phyloP scores from a whole-genome alignment of 2,329 filamentous ascomycete species.

The Ophiocordyceps australis region DNA sequence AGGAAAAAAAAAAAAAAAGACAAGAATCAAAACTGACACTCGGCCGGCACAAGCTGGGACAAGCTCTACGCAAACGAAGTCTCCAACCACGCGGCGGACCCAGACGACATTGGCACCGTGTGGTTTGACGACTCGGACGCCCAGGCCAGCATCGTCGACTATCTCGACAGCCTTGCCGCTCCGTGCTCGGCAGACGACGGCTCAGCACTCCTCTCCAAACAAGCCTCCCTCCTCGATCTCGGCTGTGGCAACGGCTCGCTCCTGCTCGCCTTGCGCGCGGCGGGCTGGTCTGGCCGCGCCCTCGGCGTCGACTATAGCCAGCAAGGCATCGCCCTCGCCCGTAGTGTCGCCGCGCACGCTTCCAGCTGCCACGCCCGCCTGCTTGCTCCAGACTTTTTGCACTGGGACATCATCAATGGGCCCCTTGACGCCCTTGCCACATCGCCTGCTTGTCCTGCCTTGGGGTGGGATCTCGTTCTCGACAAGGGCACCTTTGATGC shows the following conservation, averaged over 20 bases:
- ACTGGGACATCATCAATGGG: slow-evolving; percentile 46
- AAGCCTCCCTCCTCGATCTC: slow-evolving; percentile 62
- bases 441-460: slow-evolving; percentile 9
- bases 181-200: slow-evolving; percentile 7
- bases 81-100: slow-evolving; percentile 51
- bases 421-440: slow-evolving; percentile 14
- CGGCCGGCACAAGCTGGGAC: too few relatives aligned
- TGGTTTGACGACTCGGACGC: slow-evolving; percentile 95
- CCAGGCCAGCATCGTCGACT: slow-evolving; percentile 59
- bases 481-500: slow-evolving; percentile 99
- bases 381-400: slow-evolving; percentile 20
- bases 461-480: slow-evolving; percentile 76
- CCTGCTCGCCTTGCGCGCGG: slow-evolving; percentile 59
- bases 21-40: slow-evolving; percentile 13
- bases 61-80: slow-evolving; percentile 54
- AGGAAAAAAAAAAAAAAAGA: too few relatives aligned
- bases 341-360: slow-evolving; percentile 30
- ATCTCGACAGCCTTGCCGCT: slow-evolving; percentile 27
- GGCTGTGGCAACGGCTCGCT: slow-evolving; percentile 91
- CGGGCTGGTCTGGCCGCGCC: slow-evolving; percentile 46
- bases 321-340: slow-evolving; percentile 56
- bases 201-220: too few relatives aligned
- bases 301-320: slow-evolving; percentile 80
- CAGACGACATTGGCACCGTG: slow-evolving; percentile 67
- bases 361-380: slow-evolving; percentile 4